Conservation (phyloP, 805 yeast species). For the Aciculoconidium aculeatum region DNA sequence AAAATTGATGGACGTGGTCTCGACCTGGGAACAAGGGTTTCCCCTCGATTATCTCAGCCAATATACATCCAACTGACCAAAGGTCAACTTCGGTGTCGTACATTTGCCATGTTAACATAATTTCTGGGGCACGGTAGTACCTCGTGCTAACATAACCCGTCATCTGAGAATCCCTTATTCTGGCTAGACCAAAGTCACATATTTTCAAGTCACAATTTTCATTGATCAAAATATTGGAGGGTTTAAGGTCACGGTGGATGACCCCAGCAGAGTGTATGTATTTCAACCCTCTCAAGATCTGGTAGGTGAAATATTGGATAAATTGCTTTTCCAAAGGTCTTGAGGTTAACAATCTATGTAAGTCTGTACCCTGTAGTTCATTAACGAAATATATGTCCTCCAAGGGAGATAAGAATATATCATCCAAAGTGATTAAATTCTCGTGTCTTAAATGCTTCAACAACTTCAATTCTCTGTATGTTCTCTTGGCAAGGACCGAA, state of each 20-base stretch:
- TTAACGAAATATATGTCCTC: constrained; percentile 97
- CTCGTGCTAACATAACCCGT: constrained; percentile 96
- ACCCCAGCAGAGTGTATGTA: constrained; percentile 92
- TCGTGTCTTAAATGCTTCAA: constrained; percentile 93
- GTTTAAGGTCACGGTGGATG: constrained; percentile 84
- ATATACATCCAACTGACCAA: constrained; percentile 97
- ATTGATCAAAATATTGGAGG: constrained; percentile 76
- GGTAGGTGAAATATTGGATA: constrained; percentile 94
- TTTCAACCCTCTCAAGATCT: constrained; percentile 82
- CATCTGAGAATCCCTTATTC: constrained; percentile 98
- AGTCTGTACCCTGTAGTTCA: constrained; percentile 93
- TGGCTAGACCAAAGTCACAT: constrained; percentile 91
- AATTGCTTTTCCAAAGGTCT: constrained; percentile 95
- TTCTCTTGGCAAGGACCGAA: constrained; percentile 90
- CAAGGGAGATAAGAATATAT: constrained; percentile 86
- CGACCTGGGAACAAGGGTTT: constrained; percentile 96
- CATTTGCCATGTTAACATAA: constrained; percentile 98
- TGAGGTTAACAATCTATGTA: constrained; percentile 84
- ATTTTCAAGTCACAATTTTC: constrained; percentile 89
- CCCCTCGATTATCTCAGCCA: constrained; percentile 96
- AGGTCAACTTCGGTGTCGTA: constrained; percentile 95
- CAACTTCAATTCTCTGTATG: constrained; percentile 91
- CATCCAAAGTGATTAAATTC: constrained; percentile 86
- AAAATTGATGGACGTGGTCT: constrained; percentile 97
- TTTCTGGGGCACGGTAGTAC: constrained; percentile 96